These are phyloP conservation scores for Daldinia childiae DNA, from an alignment of 495 filamentous ascomycete genomes.

Conservation along the genomic window DNA sequence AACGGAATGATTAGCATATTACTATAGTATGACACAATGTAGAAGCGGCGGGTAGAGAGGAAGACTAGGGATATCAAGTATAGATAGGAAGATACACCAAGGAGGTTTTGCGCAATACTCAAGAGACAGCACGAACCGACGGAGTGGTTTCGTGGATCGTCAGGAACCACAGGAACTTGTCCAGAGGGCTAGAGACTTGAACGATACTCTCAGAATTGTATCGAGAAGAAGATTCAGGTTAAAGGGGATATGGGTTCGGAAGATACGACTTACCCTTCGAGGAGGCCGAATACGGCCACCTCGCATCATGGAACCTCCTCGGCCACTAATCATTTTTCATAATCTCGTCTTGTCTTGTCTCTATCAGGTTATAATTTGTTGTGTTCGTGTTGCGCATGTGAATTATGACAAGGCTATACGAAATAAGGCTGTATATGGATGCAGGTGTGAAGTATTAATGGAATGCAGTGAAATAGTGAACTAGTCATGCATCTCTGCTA, in stretches of 20 bases:
- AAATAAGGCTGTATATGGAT: not conserved
- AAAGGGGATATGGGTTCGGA: constrained; percentile 6
- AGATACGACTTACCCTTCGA: constrained; percentile 65
- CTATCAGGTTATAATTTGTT: not conserved
- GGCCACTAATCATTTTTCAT: constrained; percentile 68
- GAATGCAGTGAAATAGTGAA: not conserved
- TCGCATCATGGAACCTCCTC: constrained; percentile 57
- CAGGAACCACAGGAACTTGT: constrained; percentile 5
- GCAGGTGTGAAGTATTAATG: not conserved
- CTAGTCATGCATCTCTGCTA: not conserved
- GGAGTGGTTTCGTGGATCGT: constrained; percentile 8
- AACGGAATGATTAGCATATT: not conserved
- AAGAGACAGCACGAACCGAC: constrained; percentile 20
- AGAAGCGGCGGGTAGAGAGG: not conserved
- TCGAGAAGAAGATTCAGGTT: constrained; percentile 38
- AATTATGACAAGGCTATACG: not conserved
- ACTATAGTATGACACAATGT: not conserved
- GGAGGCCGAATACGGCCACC: constrained; percentile 77
- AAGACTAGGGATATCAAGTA: not conserved
- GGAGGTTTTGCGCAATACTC: constrained; percentile 4
- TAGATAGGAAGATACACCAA: not conserved
- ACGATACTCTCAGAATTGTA: constrained; percentile 10
- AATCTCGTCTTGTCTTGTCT: not conserved
- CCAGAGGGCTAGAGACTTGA: constrained; percentile 15
- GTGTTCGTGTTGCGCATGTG: not conserved